Evolutionary conservation across 257 asterid species (phyloP).

Genomic region (Plantago elongata): DNA sequence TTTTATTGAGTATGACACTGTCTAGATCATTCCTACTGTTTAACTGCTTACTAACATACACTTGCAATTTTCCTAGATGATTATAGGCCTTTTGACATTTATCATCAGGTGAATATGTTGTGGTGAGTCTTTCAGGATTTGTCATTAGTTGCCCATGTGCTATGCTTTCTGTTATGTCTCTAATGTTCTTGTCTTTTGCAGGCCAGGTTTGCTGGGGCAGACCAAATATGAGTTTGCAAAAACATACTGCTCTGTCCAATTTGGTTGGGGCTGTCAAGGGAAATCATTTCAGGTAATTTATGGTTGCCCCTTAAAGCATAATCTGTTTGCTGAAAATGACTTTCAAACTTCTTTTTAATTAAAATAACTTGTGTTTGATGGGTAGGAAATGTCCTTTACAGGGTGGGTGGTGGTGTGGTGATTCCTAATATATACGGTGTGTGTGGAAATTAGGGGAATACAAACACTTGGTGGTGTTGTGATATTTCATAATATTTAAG

Average conservation of each 20-base stretch:
- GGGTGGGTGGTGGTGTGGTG: no score
- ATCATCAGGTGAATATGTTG: conserved; percentile 86
- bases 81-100: conserved; percentile 93
- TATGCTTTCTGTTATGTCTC: conserved; percentile 17
- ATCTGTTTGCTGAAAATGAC: conserved; percentile 5
- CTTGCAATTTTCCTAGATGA: conserved; percentile 63
- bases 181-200: conserved; percentile 33
- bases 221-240: conserved; percentile 83
- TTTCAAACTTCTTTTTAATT: neutral
- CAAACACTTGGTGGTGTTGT: no score
- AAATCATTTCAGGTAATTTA: conserved; percentile 60
- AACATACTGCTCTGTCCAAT: conserved; percentile 68
- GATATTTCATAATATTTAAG: no score
- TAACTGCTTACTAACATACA: conserved; percentile 28
- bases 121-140: conserved; percentile 56
- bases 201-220: conserved; percentile 96
- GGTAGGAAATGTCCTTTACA: no score
- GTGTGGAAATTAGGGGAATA: no score
- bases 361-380: no score
- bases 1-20: conserved; percentile 13
- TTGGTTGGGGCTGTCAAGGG: conserved; percentile 55
- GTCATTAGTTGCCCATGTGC: conserved; percentile 10
- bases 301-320: conserved; percentile 12
- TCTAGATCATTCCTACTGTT: conserved; percentile 10
- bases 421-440: no score